Base-by-base conservation (phyloP, 495 filamentous ascomycete species). In the Penicillium cinerascens region DNA sequence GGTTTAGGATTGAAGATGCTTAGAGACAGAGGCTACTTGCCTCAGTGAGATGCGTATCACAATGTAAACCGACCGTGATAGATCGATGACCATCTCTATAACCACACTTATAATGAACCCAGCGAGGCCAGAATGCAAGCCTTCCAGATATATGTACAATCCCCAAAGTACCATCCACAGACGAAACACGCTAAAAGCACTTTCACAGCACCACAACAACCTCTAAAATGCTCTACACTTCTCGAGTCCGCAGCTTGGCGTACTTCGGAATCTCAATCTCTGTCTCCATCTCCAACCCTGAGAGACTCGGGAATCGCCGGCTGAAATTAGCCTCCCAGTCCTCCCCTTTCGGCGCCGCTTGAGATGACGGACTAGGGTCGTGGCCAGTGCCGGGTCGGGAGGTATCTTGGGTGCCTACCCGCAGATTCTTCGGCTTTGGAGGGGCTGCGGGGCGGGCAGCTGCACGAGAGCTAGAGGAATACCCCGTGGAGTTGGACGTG, bases 291-390 rank as follows among this genome's bases (percentile, higher is more conserved):
- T 95, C 91, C 42, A 95, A 75, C 1, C 87, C 83, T 20, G 80
- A 83, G 21, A 96, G 74, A 60, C 83, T 90, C 1, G 91, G 91
- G 66, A 88, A 96, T 40, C 88, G 75, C 67, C 87, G 87, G 57
- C 83, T 85, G 62, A 96, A 96, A 65, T 87, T 84, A 25, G 65
- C 69, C 60, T 88, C 84, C 82, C 83, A 86, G 53, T 88, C 86
- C 4, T 85, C 82, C 1, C 59, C 55, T 2, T 60, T 44, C 4
- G 68, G 59, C 10, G 61, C 59, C 18, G 42, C 52, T 18, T 59
- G 67, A 37, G 55, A 42, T 29, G 60, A 49, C 7, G 52, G 61
- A 25, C 55, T 58, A 37, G 55, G 58, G 4, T 60, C 66, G 35
- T 63, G 53, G 43, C 69, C 54, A 18, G 50, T 54, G 21, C 50